These are phyloP conservation scores for Elsinoe australis DNA, from an alignment of 2,329 filamentous ascomycete genomes.

Conservation along the genomic window DNA sequence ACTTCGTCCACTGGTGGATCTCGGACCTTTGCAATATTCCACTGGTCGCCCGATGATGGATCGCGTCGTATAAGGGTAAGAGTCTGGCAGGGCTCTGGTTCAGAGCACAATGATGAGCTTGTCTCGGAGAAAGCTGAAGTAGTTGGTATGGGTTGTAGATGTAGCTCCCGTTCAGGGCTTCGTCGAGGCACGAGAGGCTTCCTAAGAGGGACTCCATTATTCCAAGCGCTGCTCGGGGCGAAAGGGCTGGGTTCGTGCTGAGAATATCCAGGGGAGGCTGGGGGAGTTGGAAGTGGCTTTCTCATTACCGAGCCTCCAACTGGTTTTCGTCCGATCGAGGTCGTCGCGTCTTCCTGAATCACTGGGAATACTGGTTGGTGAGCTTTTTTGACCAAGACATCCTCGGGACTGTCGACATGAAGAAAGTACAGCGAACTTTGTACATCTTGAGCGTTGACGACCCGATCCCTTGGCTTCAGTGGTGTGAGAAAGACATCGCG, in stretches of 20 bases:
- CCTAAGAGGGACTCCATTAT: background rate
- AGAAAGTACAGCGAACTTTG: conserved; percentile 84
- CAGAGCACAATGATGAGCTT: background rate
- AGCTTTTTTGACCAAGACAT: conserved; percentile 1
- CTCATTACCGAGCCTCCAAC: conserved; percentile 11
- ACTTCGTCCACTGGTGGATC: conserved; percentile 40
- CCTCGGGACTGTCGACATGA: conserved; percentile 53
- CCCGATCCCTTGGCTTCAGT: conserved; percentile 79
- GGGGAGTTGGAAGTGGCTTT: conserved; percentile 21
- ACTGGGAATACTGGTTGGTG: background rate
- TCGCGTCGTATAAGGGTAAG: conserved; percentile 47
- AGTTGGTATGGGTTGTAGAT: background rate
- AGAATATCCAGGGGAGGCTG: conserved; percentile 15
- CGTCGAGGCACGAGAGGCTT: conserved; percentile 12
- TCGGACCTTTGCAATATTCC: conserved; percentile 44
- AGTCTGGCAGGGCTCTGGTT: background rate
- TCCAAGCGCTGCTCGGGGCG: no score
- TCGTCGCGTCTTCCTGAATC: background rate
- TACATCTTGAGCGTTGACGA: conserved; percentile 81
- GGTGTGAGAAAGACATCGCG: conserved; percentile 92
- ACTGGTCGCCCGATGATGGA: conserved; percentile 42
- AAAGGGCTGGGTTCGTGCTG: background rate
- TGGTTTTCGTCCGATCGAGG: background rate
- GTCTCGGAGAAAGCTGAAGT: background rate
- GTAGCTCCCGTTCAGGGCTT: conserved; percentile 4